Conservation (phyloP, 2,329 filamentous ascomycete genomes). For the Aspergillus candidus region DNA sequence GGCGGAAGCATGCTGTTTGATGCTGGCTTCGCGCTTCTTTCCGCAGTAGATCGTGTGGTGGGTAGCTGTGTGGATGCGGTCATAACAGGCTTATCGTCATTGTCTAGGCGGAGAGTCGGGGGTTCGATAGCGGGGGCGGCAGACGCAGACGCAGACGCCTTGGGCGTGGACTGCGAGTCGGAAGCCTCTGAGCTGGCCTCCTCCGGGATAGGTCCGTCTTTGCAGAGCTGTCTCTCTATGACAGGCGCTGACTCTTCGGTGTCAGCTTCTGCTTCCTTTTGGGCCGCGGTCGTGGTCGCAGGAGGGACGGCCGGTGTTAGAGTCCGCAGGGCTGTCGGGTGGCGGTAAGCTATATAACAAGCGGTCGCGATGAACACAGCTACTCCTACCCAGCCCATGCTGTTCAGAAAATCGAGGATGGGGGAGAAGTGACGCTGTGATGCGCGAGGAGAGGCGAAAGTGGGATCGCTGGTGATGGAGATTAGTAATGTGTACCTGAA, state of each 20-base stretch:
- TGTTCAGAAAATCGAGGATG: conserved; percentile 9
- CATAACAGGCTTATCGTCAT: conserved; percentile 4
- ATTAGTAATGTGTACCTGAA: too few species aligned
- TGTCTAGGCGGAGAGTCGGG: conserved; percentile 29
- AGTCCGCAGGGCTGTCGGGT: conserved; percentile 32
- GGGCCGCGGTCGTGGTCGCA: conserved; percentile 13
- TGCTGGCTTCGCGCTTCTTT: neutral
- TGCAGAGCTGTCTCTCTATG: neutral
- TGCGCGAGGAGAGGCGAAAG: too few species aligned
- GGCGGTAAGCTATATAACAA: conserved; percentile 36
- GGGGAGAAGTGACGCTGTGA: neutral
- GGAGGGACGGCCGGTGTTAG: conserved; percentile 13
- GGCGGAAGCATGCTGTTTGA: conserved; percentile 11
- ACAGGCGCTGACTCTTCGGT: conserved; percentile 5
- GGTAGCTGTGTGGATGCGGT: too few species aligned
- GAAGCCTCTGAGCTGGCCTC: conserved; percentile 9
- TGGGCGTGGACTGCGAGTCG: conserved; percentile 32
- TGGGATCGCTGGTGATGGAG: too few species aligned
- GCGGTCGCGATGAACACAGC: conserved; percentile 35
- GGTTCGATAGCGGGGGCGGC: conserved; percentile 21
- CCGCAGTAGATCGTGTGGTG: too few species aligned
- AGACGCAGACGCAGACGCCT: conserved; percentile 27
- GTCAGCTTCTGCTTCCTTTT: conserved; percentile 13
- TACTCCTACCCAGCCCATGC: conserved; percentile 40
- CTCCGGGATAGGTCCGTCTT: neutral